Base-by-base conservation (phyloP, 495 filamentous ascomycete species). In the Daldinia concentrica region DNA sequence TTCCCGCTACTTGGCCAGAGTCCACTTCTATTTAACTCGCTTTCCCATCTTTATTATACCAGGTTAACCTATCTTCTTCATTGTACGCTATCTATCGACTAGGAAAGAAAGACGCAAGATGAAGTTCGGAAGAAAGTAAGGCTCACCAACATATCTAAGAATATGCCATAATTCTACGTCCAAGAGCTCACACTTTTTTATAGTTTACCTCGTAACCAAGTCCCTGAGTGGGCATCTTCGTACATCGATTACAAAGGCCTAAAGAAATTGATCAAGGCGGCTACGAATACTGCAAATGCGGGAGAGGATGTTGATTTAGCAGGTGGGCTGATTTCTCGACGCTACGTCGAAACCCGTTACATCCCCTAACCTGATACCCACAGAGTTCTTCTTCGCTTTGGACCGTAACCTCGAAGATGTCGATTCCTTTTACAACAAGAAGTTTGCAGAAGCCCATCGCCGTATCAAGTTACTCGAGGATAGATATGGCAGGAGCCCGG, bases 211-310 rank as follows among this genome's bases (percentile, higher is more conserved):
- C 91, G 95, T 43, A 97, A 97, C 77, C 94, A 97, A 76, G 95
- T 98, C 62, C 95, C 95, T 11, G 95, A 99, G 81, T 99, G 94
- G 94, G 92, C 94, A 62, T 81, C 90, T 36, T 89, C 86, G 17
- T 99, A 99, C 76, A 97, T 99, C 82, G 91, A 97, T 78, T 99
- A 99, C 85, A 98, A 98, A 79, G 87, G 90, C 39, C 82, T 98
- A 76, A 99, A 99, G 83, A 95, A 95, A 84, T 86, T 97, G 50
- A 93, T 98, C 80, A 98, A 96, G 79, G 85, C 89, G 4, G 90
- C 88, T 14, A 85, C 87, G 24, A 86, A 84, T 43, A 84, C 86
- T 56, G 83, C 84, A 14, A 90, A 89, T 78, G 83, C 86, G 69
- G 90, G 90, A 61, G 86, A 91, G 60, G 87, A 91, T 66, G 86